phyloP scores from a whole-genome alignment of 225 moss, liverwort and hornwort genomes.

The Polytrichum commune region DNA sequence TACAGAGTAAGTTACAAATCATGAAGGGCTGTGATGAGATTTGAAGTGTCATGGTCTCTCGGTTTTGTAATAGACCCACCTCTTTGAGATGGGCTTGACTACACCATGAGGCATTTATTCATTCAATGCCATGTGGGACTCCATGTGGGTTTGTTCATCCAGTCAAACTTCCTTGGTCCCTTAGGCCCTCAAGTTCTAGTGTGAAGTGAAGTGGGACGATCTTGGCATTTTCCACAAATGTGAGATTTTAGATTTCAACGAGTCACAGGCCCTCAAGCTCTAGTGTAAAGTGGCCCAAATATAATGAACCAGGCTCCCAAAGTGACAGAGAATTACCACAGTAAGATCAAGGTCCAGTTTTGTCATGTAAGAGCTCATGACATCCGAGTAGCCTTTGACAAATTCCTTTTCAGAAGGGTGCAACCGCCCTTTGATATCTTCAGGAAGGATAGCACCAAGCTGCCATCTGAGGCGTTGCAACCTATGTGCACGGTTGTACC shows the following conservation, averaged over 20 bases:
- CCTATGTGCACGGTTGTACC: constrained; percentile 77
- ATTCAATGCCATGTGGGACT: no score
- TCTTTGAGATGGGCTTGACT: no score
- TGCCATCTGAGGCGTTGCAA: constrained; percentile 89
- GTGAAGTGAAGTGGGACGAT: background rate
- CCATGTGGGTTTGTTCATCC: no score
- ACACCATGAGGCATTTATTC: no score
- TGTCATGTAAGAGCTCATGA: constrained; percentile 78
- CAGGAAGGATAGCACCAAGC: constrained; percentile 90
- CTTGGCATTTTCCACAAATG: no score
- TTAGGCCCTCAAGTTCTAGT: background rate
- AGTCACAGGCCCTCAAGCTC: background rate
- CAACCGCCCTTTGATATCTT: constrained; percentile 74
- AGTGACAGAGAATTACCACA: constrained; percentile 48
- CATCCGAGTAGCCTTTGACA: constrained; percentile 82
- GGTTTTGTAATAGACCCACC: no score
- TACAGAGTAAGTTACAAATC: no score
- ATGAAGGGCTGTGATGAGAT: no score
- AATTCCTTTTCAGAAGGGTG: constrained; percentile 85
- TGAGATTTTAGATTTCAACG: no score
- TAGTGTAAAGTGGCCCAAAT: background rate
- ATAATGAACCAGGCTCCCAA: background rate
- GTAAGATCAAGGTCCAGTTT: constrained; percentile 81
- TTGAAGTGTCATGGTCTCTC: no score
- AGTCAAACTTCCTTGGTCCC: no score